Evolutionary conservation across 2,329 filamentous ascomycete genomes (phyloP).

Genomic region (Plenodomus tracheiphilus): DNA sequence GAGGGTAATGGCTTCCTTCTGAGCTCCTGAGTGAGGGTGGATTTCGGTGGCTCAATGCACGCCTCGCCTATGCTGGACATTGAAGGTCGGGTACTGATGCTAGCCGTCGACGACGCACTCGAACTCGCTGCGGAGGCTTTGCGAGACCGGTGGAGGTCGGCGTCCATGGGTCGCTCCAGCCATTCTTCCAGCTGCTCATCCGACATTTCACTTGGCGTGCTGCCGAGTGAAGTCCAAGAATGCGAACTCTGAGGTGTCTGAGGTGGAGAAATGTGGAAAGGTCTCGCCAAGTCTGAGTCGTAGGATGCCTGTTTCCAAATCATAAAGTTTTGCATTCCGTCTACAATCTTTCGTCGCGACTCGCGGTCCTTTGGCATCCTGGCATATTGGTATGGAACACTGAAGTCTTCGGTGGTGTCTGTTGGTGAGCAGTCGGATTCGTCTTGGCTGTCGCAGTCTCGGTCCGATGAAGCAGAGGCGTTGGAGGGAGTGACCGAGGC

Average conservation of each 20-base stretch:
- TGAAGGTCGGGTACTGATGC: constrained; percentile 6
- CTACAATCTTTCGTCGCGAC: constrained; percentile 4
- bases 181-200: constrained; percentile 25
- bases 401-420: not conserved
- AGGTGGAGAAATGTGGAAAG: constrained; percentile 3
- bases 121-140: constrained; percentile 7
- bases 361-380: constrained; percentile 8
- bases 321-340: constrained; percentile 12
- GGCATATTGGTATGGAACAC: constrained; percentile 4
- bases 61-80: constrained; percentile 1
- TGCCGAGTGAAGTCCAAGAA: constrained; percentile 8
- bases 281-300: constrained; percentile 1
- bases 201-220: constrained; percentile 14
- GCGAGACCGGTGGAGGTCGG: constrained; percentile 18
- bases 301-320: constrained; percentile 11
- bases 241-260: constrained; percentile 6
- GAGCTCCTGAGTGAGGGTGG: not conserved
- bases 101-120: constrained; percentile 1
- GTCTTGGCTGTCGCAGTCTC: not conserved
- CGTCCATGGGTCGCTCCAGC: constrained; percentile 20
- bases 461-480: not conserved
- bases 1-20: not conserved
- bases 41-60: not conserved
- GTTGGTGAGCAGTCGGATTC: not conserved
- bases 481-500: constrained; percentile 2